These are phyloP conservation scores for Cercospora janseana DNA, from an alignment of 2,329 filamentous ascomycete genomes.

Conservation along the genomic window DNA sequence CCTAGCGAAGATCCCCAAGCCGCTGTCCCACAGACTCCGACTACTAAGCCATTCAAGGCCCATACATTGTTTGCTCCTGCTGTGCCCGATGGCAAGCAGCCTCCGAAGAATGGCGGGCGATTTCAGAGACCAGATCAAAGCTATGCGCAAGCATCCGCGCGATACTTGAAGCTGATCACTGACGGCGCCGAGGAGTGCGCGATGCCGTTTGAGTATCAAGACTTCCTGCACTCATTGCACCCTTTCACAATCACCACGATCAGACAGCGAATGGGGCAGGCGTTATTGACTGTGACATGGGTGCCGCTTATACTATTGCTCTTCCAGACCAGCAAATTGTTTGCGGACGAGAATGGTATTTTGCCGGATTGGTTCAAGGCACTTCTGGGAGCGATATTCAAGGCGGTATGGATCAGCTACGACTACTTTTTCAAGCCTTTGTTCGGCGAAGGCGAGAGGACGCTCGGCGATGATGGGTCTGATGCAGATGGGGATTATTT, in stretches of 20 bases:
- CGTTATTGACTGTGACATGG: constrained; percentile 61
- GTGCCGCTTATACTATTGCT: constrained; percentile 57
- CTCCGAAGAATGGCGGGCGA: constrained; percentile 40
- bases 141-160: constrained; percentile 77
- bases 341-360: constrained; percentile 65
- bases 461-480: constrained; percentile 38
- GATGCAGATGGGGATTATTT: background rate
- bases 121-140: constrained; percentile 62
- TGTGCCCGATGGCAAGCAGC: constrained; percentile 31
- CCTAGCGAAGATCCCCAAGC: constrained; percentile 51
- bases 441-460: constrained; percentile 86
- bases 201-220: constrained; percentile 75
- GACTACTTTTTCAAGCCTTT: constrained; percentile 61
- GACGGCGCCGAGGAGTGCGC: constrained; percentile 75
- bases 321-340: constrained; percentile 48
- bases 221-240: constrained; percentile 66
- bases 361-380: constrained; percentile 65
- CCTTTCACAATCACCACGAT: constrained; percentile 68
- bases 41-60: constrained; percentile 68
- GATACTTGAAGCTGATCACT: constrained; percentile 78
- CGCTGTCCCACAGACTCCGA: constrained; percentile 63
- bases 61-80: constrained; percentile 77
- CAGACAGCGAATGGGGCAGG: constrained; percentile 64
- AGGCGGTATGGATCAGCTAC: constrained; percentile 62
- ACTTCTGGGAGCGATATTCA: constrained; percentile 54